These are phyloP conservation scores for Thelonectria rubi DNA, from an alignment of 2,329 filamentous ascomycete species.

Conservation along the genomic window DNA sequence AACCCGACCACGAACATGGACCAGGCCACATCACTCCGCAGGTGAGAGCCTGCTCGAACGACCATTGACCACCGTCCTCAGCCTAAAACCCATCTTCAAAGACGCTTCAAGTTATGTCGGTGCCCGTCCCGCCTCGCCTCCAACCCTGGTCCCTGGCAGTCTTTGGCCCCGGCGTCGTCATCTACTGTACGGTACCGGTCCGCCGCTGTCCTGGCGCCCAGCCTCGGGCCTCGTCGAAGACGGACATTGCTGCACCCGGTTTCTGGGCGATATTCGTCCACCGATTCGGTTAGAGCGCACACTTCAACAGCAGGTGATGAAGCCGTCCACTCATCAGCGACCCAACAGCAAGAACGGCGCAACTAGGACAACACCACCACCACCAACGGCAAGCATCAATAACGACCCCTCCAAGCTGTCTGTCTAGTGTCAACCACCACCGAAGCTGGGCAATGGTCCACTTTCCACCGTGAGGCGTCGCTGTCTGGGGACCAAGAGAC, in stretches of 20 bases:
- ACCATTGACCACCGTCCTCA: constrained; percentile 9
- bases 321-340: no score
- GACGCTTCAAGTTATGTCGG: constrained; percentile 39
- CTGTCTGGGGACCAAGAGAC: constrained; percentile 1
- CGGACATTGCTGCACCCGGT: constrained; percentile 17
- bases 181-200: constrained; percentile 2
- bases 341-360: no score
- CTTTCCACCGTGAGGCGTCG: constrained; percentile 10
- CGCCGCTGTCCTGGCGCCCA: constrained; percentile 9
- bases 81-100: constrained; percentile 15
- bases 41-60: constrained; percentile 22
- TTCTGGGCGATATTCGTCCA: constrained; percentile 27
- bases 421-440: background rate
- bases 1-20: constrained; percentile 18
- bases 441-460: constrained; percentile 9
- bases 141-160: constrained; percentile 36
- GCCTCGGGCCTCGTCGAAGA: constrained; percentile 4
- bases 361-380: background rate
- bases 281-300: constrained; percentile 16
- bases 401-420: constrained; percentile 5
- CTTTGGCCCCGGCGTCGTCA: constrained; percentile 12
- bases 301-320: no score
- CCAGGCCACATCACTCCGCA: constrained; percentile 24
- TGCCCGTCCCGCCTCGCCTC: constrained; percentile 31
- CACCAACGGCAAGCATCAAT: background rate